These are phyloP conservation scores for Colletotrichum sp. DNA, from an alignment of 2,329 filamentous ascomycete genomes.

Conservation along the genomic window DNA sequence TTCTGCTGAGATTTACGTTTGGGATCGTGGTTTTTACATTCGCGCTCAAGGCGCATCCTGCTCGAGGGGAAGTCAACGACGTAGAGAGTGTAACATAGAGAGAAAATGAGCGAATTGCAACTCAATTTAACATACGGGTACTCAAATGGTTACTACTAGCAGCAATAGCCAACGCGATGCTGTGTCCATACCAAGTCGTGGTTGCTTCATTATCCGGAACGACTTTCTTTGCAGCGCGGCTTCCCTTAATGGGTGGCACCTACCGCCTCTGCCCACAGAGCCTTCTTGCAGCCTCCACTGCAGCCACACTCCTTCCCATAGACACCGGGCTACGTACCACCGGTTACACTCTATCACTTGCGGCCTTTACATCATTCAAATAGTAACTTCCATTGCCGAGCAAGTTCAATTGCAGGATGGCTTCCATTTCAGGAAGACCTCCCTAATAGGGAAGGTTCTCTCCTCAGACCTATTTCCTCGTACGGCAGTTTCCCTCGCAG, in stretches of 20 bases:
- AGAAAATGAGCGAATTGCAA: neutral
- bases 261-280: neutral
- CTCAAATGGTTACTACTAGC: too few species aligned
- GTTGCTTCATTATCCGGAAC: too few species aligned
- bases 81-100: neutral
- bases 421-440: too few species aligned
- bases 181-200: too few species aligned
- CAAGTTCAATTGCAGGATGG: neutral
- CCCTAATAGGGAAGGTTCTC: neutral
- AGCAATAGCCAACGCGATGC: too few species aligned
- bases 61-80: neutral
- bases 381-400: too few species aligned
- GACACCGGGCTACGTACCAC: accelerated
- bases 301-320: neutral
- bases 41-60: neutral
- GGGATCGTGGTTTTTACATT: neutral
- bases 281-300: neutral
- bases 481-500: too few species aligned
- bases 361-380: neutral
- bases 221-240: too few species aligned
- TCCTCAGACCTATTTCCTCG: neutral
- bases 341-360: neutral
- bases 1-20: neutral
- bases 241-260: neutral
- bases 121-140: neutral